These are phyloP conservation scores for Aureobasidium sp. DNA, from an alignment of 2,329 filamentous ascomycete genomes.

Conservation along the genomic window DNA sequence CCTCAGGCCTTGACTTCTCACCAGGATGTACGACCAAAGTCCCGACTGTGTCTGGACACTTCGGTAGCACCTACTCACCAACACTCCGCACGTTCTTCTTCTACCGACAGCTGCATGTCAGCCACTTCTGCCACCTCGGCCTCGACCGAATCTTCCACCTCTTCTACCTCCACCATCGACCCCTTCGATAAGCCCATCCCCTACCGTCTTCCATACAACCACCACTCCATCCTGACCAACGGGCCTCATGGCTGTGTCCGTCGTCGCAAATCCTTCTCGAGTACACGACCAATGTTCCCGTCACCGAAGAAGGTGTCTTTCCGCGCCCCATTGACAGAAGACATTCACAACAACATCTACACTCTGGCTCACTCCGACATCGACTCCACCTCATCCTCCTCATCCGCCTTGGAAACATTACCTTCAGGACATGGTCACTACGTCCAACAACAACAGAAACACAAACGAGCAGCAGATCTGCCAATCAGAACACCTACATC, in stretches of 20 bases:
- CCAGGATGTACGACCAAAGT: not conserved
- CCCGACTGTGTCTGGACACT: slow-evolving; percentile 5
- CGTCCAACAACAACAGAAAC: slow-evolving; percentile 1
- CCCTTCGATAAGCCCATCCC: slow-evolving; percentile 30
- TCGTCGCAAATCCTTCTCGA: slow-evolving; percentile 32
- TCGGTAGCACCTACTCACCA: slow-evolving; percentile 1
- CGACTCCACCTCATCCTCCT: slow-evolving; percentile 29
- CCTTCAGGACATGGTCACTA: slow-evolving; percentile 10
- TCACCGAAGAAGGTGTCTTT: slow-evolving; percentile 51
- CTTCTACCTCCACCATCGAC: slow-evolving; percentile 25
- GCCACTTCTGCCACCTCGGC: slow-evolving; percentile 23
- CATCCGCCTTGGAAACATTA: slow-evolving; percentile 20
- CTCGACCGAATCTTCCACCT: slow-evolving; percentile 30
- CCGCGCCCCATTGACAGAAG: slow-evolving; percentile 48
- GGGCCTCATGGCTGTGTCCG: slow-evolving; percentile 30
- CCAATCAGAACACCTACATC: slow-evolving; percentile 17
- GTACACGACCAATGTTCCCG: slow-evolving; percentile 41
- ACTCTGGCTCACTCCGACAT: slow-evolving; percentile 49
- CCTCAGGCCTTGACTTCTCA: slow-evolving; percentile 6
- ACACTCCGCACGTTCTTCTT: slow-evolving; percentile 2
- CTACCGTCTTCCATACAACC: slow-evolving; percentile 39
- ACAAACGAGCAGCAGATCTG: slow-evolving; percentile 7
- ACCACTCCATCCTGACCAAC: slow-evolving; percentile 38
- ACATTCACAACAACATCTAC: slow-evolving; percentile 49
- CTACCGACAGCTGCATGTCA: slow-evolving; percentile 7